Evolutionary conservation across 1,284 basidiomycete species (phyloP), one percentile per base, ranked within the genome.

Genomic region (Melanopsichium pennsylvanicum): DNA sequence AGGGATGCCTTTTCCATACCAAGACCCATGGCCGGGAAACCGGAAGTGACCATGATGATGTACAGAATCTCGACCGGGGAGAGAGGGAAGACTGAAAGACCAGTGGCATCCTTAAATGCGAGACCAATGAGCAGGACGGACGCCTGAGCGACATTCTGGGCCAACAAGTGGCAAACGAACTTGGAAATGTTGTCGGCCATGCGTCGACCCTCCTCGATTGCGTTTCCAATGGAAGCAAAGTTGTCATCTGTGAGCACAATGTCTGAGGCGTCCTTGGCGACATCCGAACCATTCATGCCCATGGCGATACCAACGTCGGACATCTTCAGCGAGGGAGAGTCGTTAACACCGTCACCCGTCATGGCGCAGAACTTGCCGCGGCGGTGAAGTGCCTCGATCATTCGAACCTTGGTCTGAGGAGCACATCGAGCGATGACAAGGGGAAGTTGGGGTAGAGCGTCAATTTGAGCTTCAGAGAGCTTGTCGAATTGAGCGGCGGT

Each of bases 241-340:
- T 90, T 89, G 82, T 90, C 88, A 75, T 89, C 87, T 26, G 86
- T 86, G 44, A 89, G 82, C 0, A 89, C 88, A 41, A 89, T 83
- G 76, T 88, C 87, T 15, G 86, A 84, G 6, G 84, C 83, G 54
- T 84, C 83, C 75, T 84, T 85, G 35, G 74, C 75, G 3, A 80
- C 74, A 29, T 79, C 73, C 34, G 69, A 71, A 2, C 75, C 73
- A 35, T 72, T 75, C 59, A 70, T 66, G 27, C 79, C 79, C 79
- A 81, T 81, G 22, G 77, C 79, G 33, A 81, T 78, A 23, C 79
- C 79, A 9, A 80, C 74, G 37, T 81, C 76, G 18, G 76, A 72
- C 55, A 76, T 70, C 63, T 80, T 80, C 38, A 81, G 76, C 29
- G 72, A 72, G 13, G 79, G 79, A n/a, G 77, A 76, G 57, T 81